phyloP scores from a whole-genome alignment of 305 asterid genomes.

The Rubia peregrina region DNA sequence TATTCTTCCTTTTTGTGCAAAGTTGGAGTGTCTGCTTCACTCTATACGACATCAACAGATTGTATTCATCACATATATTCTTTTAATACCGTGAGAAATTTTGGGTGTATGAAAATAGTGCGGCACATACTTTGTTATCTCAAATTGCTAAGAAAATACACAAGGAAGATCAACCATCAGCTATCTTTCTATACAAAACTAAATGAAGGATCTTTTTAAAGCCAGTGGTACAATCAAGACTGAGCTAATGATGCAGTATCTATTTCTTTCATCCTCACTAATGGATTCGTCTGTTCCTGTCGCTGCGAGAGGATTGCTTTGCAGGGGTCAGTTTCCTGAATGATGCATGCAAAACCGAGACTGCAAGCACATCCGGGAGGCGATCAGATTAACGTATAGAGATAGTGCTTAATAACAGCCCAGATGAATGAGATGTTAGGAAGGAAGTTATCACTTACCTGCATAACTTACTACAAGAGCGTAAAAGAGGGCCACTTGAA shows the following conservation, averaged over 20 bases:
- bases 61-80: not conserved
- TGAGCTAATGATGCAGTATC: not conserved
- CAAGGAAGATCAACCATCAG: not conserved
- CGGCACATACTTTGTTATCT: not conserved
- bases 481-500: conserved; percentile 56
- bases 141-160: not conserved
- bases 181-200: no score
- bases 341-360: conserved; percentile 70
- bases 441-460: conserved; percentile 35
- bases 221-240: conserved; percentile 1
- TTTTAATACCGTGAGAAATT: not conserved
- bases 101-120: not conserved
- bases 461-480: conserved; percentile 63
- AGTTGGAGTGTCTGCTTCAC: conserved; percentile 11
- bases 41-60: not conserved
- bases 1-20: not conserved
- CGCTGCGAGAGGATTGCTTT: conserved; percentile 38
- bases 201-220: not conserved
- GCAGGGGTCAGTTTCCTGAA: conserved; percentile 69
- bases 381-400: not conserved
- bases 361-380: conserved; percentile 34
- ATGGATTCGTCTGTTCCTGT: conserved; percentile 28
- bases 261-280: conserved; percentile 14
- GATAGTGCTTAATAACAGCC: not conserved
- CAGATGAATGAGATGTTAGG: not conserved